These are phyloP conservation scores for Panellus pusillus DNA, from an alignment of 768 basidiomycete genomes.

Conservation along the genomic window DNA sequence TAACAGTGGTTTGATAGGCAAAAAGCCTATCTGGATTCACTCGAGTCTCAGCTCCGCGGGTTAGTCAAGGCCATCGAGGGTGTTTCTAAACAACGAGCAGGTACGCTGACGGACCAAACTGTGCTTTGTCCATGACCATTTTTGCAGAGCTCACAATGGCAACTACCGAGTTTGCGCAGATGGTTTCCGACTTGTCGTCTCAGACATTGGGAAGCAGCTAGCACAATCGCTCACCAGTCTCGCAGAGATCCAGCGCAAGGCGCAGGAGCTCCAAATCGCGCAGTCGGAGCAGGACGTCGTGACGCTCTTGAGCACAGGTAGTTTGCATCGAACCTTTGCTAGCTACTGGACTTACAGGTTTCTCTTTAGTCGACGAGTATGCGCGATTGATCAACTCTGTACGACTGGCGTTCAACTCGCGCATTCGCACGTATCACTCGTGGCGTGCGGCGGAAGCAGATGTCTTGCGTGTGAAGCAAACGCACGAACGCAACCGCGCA, in stretches of 20 bases:
- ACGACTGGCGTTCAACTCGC: conserved; percentile 85
- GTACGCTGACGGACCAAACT: conserved; percentile 36
- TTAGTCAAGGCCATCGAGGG: conserved; percentile 84
- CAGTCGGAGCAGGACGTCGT: conserved; percentile 84
- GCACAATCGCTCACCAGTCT: conserved; percentile 68
- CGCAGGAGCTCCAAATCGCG: conserved; percentile 68
- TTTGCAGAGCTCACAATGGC: conserved; percentile 62
- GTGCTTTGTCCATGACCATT: neutral
- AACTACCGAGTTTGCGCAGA: conserved; percentile 78
- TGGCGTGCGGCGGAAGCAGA: conserved; percentile 85
- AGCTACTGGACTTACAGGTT: neutral
- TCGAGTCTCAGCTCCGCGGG: conserved; percentile 86
- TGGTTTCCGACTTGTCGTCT: conserved; percentile 66
- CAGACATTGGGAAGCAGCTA: conserved; percentile 75
- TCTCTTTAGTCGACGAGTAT: conserved; percentile 78
- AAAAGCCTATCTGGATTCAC: conserved; percentile 79
- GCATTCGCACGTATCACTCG: conserved; percentile 75
- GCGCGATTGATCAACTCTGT: conserved; percentile 88
- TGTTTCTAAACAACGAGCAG: conserved; percentile 80
- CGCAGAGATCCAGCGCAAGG: conserved; percentile 71
- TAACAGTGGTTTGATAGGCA: conserved; percentile 89
- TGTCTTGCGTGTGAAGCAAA: conserved; percentile 65
- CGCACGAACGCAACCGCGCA: conserved; percentile 79
- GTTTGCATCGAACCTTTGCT: neutral
- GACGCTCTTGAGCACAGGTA: conserved; percentile 77